Evolutionary conservation across 139 green algal genomes (phyloP), one percentile per base, ranked within the genome.

Genomic region (Chlamydomonas sp.): DNA sequence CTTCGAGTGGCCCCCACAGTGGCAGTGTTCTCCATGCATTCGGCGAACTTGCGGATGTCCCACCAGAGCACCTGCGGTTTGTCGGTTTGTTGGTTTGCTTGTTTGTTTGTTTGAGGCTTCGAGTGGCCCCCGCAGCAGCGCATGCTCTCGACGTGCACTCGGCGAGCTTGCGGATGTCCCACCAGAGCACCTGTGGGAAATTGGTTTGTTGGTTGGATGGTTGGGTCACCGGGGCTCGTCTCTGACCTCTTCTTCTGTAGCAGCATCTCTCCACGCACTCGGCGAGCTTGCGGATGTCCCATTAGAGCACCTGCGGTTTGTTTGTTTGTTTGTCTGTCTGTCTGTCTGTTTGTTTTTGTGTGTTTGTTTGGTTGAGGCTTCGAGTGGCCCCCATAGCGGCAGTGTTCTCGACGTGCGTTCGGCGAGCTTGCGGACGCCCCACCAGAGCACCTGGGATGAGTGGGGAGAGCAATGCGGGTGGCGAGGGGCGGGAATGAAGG

Each of bases 281-380:
- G 8, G 36, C 72, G 31, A 97, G 78, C 73, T 85, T 85, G 22
- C 92, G 79, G 49, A 90, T 90, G 82, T 95, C 89, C 89, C 89
- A 95, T 86, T 86, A 96, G 35, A 87, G 74, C 30, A 93, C 85
- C 20, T 70, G 43, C 16, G 43, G 43, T 26, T 13, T 13, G 43
- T 13, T 54, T 13, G 20, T 13, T 13, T 13, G 43, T 54, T 13
- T 13, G 20, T 13, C 16, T 13, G 43, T 13, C 20, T 54, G 43
- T 20, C 16, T 54, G 43, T 13, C 13, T 13, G 43, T 13, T n/a
- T n/a, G n/a, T n/a, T n/a, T n/a, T n/a, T n/a, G n/a, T n/a, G n/a
- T n/a, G n/a, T n/a, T n/a, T n/a, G n/a, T n/a, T n/a, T n/a, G n/a
- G n/a, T n/a, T n/a, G n/a, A n/a, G n/a, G n/a, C n/a, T n/a, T n/a